These are phyloP conservation scores for Picochlorum sp. DNA, from an alignment of 139 green algal species.

Conservation along the genomic window DNA sequence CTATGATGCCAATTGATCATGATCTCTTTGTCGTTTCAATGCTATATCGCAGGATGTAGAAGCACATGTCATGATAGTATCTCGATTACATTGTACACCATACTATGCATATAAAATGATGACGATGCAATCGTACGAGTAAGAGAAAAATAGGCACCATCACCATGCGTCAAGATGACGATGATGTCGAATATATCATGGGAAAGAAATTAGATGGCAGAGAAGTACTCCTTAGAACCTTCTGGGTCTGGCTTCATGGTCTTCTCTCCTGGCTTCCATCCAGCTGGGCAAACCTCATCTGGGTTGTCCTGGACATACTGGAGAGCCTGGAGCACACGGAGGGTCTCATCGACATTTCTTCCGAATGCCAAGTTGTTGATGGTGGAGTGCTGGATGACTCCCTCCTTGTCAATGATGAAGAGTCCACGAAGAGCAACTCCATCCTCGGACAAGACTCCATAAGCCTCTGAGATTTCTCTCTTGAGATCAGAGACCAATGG, in stretches of 20 bases:
- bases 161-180: not conserved
- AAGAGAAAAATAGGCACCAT: not conserved
- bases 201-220: constrained; percentile 27
- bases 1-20: no score
- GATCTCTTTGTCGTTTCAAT: no score
- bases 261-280: constrained; percentile 88
- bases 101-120: no score
- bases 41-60: no score
- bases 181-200: not conserved
- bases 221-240: constrained; percentile 84
- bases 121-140: no score
- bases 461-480: constrained; percentile 74
- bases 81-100: no score
- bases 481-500: constrained; percentile 96
- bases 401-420: constrained; percentile 95
- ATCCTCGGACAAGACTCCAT: constrained; percentile 80
- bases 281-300: constrained; percentile 90
- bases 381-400: constrained; percentile 91
- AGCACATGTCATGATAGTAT: no score
- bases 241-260: constrained; percentile 70
- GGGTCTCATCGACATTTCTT: constrained; percentile 92
- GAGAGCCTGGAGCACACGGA: constrained; percentile 88
- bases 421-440: constrained; percentile 83
- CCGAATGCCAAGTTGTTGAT: constrained; percentile 99
- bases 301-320: constrained; percentile 90